Percentiles rank a stretch among this genome's conserved stretches.
Evolutionary conservation across 1,284 basidiomycete species (phyloP).

Genomic region (Cryptococcus sp.): DNA sequence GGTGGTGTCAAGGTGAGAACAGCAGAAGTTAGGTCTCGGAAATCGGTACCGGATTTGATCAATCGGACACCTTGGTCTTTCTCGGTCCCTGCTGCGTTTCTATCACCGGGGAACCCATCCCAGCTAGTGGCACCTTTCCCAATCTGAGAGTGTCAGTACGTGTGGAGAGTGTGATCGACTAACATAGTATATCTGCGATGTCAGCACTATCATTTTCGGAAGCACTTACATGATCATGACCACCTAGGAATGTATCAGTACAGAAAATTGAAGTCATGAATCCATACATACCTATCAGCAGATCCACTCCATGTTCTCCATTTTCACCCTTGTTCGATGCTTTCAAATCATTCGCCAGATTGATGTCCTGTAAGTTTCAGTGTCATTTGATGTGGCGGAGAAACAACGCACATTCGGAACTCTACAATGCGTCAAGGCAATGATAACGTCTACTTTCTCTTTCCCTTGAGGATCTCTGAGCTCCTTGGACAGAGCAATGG

Average conservation of each 20-base stretch:
- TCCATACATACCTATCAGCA: constrained; percentile 57
- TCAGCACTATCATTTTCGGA: no score
- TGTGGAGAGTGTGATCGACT: constrained; percentile 1
- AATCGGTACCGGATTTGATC: constrained; percentile 85
- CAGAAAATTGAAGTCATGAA: no score
- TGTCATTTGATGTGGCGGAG: not conserved
- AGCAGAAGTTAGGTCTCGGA: constrained; percentile 77
- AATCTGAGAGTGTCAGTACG: constrained; percentile 51
- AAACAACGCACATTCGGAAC: constrained; percentile 58
- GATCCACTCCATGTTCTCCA: constrained; percentile 69
- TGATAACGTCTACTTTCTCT: constrained; percentile 68
- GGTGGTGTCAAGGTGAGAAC: constrained; percentile 59
- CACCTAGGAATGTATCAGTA: constrained; percentile 46
- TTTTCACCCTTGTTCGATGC: constrained; percentile 54
- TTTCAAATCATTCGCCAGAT: constrained; percentile 60
- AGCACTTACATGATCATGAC: constrained; percentile 70
- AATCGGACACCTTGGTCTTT: constrained; percentile 67
- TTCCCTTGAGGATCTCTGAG: constrained; percentile 68
- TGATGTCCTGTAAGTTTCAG: constrained; percentile 56
- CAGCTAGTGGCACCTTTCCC: constrained; percentile 69
- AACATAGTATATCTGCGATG: constrained; percentile 11
- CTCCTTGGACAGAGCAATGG: constrained; percentile 60
- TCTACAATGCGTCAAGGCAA: constrained; percentile 76
- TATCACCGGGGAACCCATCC: constrained; percentile 62
- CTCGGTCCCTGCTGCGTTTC: constrained; percentile 64